A percentile compares a stretch with the other conserved stretches of the same genome.
These are phyloP conservation scores for Coelastrella sp. DNA, from an alignment of 139 green algal genomes.

Conservation along the genomic window DNA sequence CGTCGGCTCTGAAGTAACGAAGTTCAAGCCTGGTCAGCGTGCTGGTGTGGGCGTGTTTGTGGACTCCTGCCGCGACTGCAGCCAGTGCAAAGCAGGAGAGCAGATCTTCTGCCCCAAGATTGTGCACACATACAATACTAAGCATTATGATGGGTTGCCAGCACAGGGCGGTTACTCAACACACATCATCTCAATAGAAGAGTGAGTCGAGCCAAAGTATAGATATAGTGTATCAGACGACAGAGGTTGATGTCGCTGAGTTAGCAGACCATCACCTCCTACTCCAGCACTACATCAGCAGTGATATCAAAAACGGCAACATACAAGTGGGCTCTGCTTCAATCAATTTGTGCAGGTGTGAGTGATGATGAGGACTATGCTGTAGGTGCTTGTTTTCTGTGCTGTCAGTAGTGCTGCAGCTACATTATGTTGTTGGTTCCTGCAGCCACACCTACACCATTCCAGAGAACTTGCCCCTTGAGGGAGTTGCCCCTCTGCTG, in stretches of 20 bases:
- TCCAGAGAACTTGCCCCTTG: constrained; percentile 73
- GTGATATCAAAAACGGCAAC: too few species aligned
- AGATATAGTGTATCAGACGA: not conserved
- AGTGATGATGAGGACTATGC: too few species aligned
- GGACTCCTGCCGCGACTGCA: constrained; percentile 69
- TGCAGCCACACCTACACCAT: constrained; percentile 55
- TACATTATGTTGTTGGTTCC: too few species aligned
- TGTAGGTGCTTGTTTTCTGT: not conserved
- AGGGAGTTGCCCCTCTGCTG: constrained; percentile 78
- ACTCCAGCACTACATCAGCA: too few species aligned
- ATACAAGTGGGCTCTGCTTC: too few species aligned
- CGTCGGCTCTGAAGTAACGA: constrained; percentile 73
- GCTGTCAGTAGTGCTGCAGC: not conserved
- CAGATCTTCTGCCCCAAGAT: constrained; percentile 64
- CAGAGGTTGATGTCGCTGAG: too few species aligned
- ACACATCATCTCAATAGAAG: constrained; percentile 61
- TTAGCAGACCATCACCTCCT: too few species aligned
- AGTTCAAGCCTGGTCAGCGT: constrained; percentile 83
- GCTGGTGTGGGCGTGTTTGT: constrained; percentile 88
- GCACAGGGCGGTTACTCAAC: constrained; percentile 82
- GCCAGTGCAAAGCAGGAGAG: constrained; percentile 47
- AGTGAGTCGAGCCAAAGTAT: not conserved
- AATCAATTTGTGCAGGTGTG: too few species aligned
- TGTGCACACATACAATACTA: constrained; percentile 81
- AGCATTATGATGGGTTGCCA: constrained; percentile 59